These are phyloP conservation scores for Euphorbia lathyris DNA, from an alignment of 345 rosid species.

Conservation along the genomic window DNA sequence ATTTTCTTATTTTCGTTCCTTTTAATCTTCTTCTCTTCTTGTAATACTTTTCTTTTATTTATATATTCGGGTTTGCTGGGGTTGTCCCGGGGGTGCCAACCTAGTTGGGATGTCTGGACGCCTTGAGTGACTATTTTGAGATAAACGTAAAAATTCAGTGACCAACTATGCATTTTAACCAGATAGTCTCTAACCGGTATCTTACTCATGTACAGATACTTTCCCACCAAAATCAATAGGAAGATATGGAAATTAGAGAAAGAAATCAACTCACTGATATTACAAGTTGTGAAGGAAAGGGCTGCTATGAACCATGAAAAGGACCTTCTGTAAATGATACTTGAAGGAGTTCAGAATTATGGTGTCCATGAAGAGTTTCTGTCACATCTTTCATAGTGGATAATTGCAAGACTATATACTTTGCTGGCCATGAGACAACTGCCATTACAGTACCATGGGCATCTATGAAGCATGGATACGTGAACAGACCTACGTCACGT, in stretches of 20 bases:
- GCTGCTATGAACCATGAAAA: constrained; percentile 15
- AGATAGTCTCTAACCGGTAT: background rate
- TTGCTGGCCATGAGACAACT: constrained; percentile 33
- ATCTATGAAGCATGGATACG: too few species aligned
- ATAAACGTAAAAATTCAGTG: too few species aligned
- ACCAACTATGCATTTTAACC: too few species aligned
- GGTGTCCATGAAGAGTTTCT: background rate
- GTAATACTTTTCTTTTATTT: too few species aligned
- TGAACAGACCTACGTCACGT: too few species aligned
- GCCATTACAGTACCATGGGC: constrained; percentile 20
- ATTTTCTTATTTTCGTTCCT: too few species aligned
- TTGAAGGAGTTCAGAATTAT: constrained; percentile 16
- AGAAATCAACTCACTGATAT: constrained; percentile 23
- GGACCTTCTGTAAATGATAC: constrained; percentile 26
- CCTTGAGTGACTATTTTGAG: too few species aligned
- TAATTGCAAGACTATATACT: constrained; percentile 35
- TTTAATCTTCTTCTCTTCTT: too few species aligned
- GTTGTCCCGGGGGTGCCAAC: too few species aligned
- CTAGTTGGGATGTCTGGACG: too few species aligned
- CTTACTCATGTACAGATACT: background rate
- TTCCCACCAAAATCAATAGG: constrained; percentile 18
- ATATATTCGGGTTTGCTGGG: too few species aligned
- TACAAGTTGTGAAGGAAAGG: constrained; percentile 18
- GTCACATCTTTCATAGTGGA: constrained; percentile 16
- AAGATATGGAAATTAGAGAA: constrained; percentile 27